Evolutionary conservation across 2,329 filamentous ascomycete genomes (phyloP), one percentile per base, ranked within the genome.

Genomic region (Chrysoporthe deuterocubensis): DNA sequence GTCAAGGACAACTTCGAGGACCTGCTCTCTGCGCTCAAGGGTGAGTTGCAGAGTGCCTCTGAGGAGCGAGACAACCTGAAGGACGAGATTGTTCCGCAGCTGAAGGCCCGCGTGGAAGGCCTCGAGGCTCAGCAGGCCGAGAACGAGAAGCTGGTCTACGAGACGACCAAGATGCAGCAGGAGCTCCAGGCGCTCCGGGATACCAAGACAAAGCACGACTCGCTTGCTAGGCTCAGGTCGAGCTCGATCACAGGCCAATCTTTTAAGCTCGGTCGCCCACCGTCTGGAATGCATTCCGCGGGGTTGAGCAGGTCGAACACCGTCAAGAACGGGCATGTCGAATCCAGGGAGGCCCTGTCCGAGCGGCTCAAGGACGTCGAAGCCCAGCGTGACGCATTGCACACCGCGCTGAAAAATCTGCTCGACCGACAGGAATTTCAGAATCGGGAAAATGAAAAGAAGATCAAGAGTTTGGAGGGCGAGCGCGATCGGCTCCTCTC

Each of bases 1-100:
- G 89, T 92, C 73, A 97, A 97, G 78, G 90, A 93, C 75, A 97
- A 96, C 77, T 96, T 98, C 74, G 94, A 98, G 79, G 94, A 97
- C 77, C 85, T 99, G 56, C 84, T 98, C 57, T 89, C 90, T 7
- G 95, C 92, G 5, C 89, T 98, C 73, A 91, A 92, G 73, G 87
- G 89, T 34, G 94, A 99, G 76, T 84, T 98, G 16, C 88, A 94
- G 74, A 91, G 89, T 72, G 88, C 94, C 64, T 88, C 92, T 69
- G 94, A 96, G 72, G 94, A 99, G 79, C 89, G 94, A 64, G 96
- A 99, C 78, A 95, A 96, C 73, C 86, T 98, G 18, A 90, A 93
- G 40, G 94, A 98, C 71, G 93, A 97, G 78, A 84, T 97, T 52
- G 89, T 97, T 2, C 93, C 94, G 21, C 88, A 93, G 74, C 82